Evolutionary conservation across 257 asterid species (phyloP).

Genomic region (Eucommia ulmoides): DNA sequence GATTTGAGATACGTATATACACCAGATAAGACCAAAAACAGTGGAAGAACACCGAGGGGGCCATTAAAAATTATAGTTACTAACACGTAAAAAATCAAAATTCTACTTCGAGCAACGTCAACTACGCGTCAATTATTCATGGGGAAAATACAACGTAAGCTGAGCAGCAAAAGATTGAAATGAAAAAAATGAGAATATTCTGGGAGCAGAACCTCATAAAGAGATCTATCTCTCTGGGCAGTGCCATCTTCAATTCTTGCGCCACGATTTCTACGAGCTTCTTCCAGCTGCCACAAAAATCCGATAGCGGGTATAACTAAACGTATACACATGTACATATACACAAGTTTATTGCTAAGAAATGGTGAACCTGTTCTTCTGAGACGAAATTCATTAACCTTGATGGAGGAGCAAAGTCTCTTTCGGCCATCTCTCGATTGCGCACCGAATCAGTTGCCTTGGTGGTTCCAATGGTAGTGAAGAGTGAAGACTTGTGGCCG

Average conservation of each 20-base stretch:
- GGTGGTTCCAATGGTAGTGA: too few species aligned
- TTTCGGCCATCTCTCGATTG: conserved; percentile 52
- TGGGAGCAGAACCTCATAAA: conserved; percentile 45
- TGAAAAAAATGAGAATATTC: not conserved
- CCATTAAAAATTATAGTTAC: too few species aligned
- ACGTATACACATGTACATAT: not conserved
- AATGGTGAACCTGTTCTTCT: conserved; percentile 54
- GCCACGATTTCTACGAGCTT: conserved; percentile 65
- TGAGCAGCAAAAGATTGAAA: too few species aligned
- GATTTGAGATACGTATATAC: too few species aligned
- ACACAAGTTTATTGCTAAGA: not conserved
- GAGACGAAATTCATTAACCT: conserved; percentile 88
- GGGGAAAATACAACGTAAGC: too few species aligned
- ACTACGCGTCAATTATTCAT: too few species aligned
- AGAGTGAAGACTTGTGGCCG: too few species aligned
- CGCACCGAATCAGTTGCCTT: too few species aligned
- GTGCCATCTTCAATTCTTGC: conserved; percentile 93
- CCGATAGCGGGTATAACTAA: not conserved
- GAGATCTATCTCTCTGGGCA: conserved; percentile 91
- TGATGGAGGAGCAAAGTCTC: conserved; percentile 39
- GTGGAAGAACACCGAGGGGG: too few species aligned
- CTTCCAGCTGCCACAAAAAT: conserved; percentile 53
- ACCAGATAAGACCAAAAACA: too few species aligned
- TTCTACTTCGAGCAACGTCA: too few species aligned
- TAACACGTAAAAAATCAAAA: too few species aligned